Conservation (phyloP, 139 green algal genomes). For the Parachlorella kessleri region DNA sequence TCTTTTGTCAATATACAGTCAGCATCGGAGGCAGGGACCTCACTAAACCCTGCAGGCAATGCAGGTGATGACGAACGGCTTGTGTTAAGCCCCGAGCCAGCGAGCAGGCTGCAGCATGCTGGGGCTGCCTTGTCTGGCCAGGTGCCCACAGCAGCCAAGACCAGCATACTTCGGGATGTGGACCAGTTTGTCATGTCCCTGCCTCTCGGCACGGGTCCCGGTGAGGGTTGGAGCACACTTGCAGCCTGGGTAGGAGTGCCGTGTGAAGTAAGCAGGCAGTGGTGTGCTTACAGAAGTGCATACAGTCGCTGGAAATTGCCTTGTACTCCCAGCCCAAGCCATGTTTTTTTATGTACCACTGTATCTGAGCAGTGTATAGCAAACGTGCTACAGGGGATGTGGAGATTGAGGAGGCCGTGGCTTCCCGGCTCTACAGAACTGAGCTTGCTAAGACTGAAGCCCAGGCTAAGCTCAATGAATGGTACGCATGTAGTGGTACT, state of each 20-base stretch:
- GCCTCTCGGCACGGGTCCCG: conserved; percentile 13
- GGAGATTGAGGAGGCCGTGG: conserved; percentile 23
- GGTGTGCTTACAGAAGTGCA: too few relatives aligned
- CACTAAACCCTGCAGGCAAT: neutral
- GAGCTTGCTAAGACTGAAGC: conserved; percentile 20
- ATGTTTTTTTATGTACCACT: too few relatives aligned
- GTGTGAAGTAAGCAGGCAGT: neutral
- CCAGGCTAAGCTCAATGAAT: conserved; percentile 25
- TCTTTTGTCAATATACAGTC: neutral
- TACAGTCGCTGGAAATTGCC: too few relatives aligned
- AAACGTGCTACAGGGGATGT: conserved; percentile 7
- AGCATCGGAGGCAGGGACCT: neutral
- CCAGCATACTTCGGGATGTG: conserved; percentile 10
- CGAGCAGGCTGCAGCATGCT: neutral
- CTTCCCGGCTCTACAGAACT: conserved; percentile 17
- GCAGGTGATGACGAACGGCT: neutral
- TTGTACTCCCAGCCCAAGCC: too few relatives aligned
- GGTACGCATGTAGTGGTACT: neutral
- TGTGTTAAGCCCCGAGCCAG: neutral
- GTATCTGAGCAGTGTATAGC: neutral
- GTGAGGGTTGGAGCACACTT: conserved; percentile 2
- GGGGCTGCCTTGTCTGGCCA: too few relatives aligned
- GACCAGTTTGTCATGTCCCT: conserved; percentile 36
- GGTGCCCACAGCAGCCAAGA: neutral
- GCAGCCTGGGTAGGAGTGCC: neutral